Evolutionary conservation across 192 early-diverging fungal species (phyloP).

Genomic region (Pilobolus umbonatus): DNA sequence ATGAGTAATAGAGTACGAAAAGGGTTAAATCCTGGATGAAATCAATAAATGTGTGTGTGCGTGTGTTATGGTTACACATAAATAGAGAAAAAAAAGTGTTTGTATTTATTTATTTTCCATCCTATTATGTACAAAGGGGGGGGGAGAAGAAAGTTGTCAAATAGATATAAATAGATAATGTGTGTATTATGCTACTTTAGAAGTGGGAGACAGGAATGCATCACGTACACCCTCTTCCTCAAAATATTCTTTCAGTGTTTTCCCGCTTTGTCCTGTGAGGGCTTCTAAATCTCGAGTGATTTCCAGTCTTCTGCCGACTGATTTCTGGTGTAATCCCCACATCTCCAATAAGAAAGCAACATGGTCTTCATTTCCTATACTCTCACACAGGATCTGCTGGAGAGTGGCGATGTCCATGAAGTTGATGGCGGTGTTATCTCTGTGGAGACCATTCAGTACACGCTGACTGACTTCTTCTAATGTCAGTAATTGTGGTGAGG

Average conservation of each 20-base stretch:
- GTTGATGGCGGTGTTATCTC: slow-evolving; percentile 22
- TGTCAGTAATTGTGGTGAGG: slow-evolving; percentile 31
- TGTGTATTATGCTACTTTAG: slow-evolving; percentile 13
- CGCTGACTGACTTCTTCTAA: slow-evolving; percentile 34
- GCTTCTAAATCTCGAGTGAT: slow-evolving; percentile 36
- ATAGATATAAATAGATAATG: not conserved
- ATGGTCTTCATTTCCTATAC: slow-evolving; percentile 32
- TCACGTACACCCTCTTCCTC: slow-evolving; percentile 29
- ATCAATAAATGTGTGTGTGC: not conserved
- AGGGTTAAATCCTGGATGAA: too few species aligned
- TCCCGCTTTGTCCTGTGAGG: slow-evolving; percentile 38
- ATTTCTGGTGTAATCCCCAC: slow-evolving; percentile 35
- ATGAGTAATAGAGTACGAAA: too few species aligned
- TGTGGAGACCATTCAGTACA: slow-evolving; percentile 23
- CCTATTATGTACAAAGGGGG: slow-evolving; percentile 5
- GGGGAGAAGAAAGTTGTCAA: not conserved
- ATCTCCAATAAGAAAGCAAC: slow-evolving; percentile 34
- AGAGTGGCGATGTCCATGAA: slow-evolving; percentile 23
- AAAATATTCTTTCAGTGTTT: slow-evolving; percentile 30
- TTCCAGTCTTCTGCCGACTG: slow-evolving; percentile 30
- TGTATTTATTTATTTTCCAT: not conserved
- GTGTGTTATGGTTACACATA: slow-evolving; percentile 2
- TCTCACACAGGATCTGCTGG: slow-evolving; percentile 20
- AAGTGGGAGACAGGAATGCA: slow-evolving; percentile 14
- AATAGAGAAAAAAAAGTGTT: slow-evolving; percentile 6